Evolutionary conservation across 2,329 filamentous ascomycete genomes (phyloP), one percentile per base, ranked within the genome.

Genomic region (Fusarium gaditjirri): DNA sequence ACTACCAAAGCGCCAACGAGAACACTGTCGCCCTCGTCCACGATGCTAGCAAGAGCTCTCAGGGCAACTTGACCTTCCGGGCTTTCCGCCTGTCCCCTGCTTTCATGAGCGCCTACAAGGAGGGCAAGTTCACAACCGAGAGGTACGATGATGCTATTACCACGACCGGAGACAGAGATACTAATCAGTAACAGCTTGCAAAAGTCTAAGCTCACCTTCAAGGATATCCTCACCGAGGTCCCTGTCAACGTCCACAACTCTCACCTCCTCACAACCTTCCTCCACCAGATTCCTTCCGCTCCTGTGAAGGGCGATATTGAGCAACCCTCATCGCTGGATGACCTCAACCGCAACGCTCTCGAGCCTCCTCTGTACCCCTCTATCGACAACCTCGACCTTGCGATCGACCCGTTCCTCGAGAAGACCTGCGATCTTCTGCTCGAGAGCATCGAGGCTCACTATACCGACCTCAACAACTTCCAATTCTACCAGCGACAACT

Each of bases 401-500:
- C 93, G 74, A 97, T 98, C 83, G 96, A 99, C 82, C 96, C 96
- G 36, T 97, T 97, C 88, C 91, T 99, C 52, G 95, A 98, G 88
- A 97, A 98, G 90, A 97, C 95, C 57, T 97, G 94, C 85, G 95
- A 99, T 81, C 90, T 98, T 75, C 90, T 99, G 63, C 91, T 98
- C 71, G 96, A 99, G 80, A 94, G 93, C 86, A 97, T 99, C 82
- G 96, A 99, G 87, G 92, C 93, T 61, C 96, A 99, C 87, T 96
- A 98, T 86, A 97, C 95, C 68, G 96, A 99, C 84, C 92, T 97
- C 82, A 98, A 98, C 90, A 99, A 99, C 89, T 96, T 97, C 86
- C 95, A 98, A 84, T 90, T 89, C 89, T 98, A 98, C 87, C 94
- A 98, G 86, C 91, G 96, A 79, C 94, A 97, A 80, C 88, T 98